phyloP scores from a whole-genome alignment of 768 basidiomycete species.

The Suillus luteus region DNA sequence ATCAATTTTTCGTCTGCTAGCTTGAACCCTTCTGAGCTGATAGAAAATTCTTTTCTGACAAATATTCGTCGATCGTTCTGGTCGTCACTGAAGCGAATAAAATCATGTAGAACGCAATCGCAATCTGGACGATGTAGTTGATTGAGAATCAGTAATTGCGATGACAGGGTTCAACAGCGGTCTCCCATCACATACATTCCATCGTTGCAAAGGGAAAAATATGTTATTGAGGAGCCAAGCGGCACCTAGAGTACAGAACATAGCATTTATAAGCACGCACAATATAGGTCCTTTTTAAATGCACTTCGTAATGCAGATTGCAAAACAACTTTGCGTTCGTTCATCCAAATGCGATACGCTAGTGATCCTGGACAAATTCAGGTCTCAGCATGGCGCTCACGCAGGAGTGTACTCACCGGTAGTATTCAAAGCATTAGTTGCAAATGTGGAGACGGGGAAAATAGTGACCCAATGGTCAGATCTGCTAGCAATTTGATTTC shows the following conservation, averaged over 20 bases:
- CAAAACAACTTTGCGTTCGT: neutral
- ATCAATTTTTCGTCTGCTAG: neutral
- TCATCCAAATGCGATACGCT: neutral
- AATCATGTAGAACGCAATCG: neutral
- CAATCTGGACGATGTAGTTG: neutral
- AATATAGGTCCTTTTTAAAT: neutral
- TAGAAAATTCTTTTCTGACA: too few relatives aligned
- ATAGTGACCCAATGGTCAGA: neutral
- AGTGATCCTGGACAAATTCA: neutral
- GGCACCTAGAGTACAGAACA: neutral
- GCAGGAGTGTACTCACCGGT: neutral
- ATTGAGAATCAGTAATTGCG: neutral
- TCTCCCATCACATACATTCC: neutral
- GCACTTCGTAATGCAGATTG: neutral
- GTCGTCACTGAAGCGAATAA: neutral
- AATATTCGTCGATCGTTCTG: too few relatives aligned
- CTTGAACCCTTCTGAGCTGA: neutral
- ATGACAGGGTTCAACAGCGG: neutral
- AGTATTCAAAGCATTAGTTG: neutral
- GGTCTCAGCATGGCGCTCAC: neutral
- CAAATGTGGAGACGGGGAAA: neutral
- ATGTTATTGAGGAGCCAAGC: neutral
- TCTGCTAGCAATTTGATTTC: neutral
- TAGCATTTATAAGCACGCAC: neutral
- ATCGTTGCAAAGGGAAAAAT: neutral